A percentile compares a stretch with the other conserved stretches of the same genome.
Evolutionary conservation across 305 asterid genomes (phyloP).

Genomic region (Rubia tinctorum): DNA sequence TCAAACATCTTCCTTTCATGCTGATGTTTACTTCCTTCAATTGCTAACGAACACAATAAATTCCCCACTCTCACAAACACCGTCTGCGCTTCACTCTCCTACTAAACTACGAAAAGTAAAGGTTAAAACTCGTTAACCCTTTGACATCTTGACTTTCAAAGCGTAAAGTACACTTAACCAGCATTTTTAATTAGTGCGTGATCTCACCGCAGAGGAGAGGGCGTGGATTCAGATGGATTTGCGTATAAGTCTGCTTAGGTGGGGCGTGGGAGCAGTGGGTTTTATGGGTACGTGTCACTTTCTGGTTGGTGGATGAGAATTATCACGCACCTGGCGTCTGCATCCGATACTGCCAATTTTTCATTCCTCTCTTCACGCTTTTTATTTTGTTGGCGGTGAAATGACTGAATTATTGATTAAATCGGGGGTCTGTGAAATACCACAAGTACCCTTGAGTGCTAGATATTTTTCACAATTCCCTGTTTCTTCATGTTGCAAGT

Average conservation of each 20-base stretch:
- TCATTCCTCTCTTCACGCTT: slow-evolving; percentile 11
- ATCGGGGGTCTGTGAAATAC: not conserved
- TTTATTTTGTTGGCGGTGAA: slow-evolving; percentile 7
- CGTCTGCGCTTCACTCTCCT: slow-evolving; percentile 7
- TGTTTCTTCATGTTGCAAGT: too few relatives aligned
- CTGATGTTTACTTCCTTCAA: slow-evolving; percentile 7
- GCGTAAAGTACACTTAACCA: not conserved
- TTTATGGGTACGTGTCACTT: not conserved
- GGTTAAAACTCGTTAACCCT: not conserved
- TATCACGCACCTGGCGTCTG: slow-evolving; percentile 14
- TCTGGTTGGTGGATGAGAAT: slow-evolving; percentile 5
- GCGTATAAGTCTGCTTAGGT: slow-evolving; percentile 10
- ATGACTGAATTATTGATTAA: not conserved
- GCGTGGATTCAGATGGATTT: not conserved
- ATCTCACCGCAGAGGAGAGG: not conserved
- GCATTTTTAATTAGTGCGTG: not conserved
- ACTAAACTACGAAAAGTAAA: slow-evolving; percentile 2
- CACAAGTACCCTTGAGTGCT: slow-evolving; percentile 3
- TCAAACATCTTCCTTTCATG: slow-evolving; percentile 3
- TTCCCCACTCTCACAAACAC: not conserved
- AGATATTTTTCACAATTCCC: not conserved
- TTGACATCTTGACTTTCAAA: not conserved
- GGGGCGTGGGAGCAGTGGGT: not conserved
- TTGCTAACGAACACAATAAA: not conserved
- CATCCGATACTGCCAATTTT: slow-evolving; percentile 17